Evolutionary conservation across 75 land plant genomes (phyloP).

Genomic region (Picea sitchensis): DNA sequence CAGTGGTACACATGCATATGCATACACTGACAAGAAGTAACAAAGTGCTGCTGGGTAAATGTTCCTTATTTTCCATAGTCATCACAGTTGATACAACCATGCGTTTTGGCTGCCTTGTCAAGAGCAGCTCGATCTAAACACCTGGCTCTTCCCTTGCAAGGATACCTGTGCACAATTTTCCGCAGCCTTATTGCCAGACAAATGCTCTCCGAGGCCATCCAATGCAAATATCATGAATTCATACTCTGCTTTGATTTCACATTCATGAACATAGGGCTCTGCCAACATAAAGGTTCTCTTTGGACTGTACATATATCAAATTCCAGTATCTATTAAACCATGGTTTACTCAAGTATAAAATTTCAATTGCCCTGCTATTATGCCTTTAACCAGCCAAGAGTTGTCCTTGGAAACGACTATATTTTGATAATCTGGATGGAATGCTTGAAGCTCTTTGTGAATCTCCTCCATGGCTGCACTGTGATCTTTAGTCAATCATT

Average conservation of each 20-base stretch:
- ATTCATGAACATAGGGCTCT: conserved; percentile 13
- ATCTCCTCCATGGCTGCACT: too few relatives aligned
- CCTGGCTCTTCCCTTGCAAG: conserved; percentile 13
- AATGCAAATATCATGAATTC: conserved; percentile 20
- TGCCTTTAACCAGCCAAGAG: too few relatives aligned
- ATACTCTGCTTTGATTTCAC: neutral
- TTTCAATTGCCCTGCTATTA: conserved; percentile 12
- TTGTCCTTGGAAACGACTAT: too few relatives aligned
- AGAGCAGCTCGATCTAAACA: conserved; percentile 10
- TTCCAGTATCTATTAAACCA: conserved; percentile 8
- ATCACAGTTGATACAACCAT: conserved; percentile 8
- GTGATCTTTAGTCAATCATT: too few relatives aligned
- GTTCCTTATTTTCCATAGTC: conserved; percentile 1
- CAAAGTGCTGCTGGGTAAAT: too few relatives aligned
- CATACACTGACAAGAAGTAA: too few relatives aligned
- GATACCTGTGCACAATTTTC: conserved; percentile 15
- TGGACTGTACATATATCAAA: neutral
- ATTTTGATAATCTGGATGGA: too few relatives aligned
- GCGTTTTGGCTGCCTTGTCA: conserved; percentile 14
- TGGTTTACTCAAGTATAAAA: conserved; percentile 19
- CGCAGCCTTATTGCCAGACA: conserved; percentile 16
- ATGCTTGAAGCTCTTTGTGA: too few relatives aligned
- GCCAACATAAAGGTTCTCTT: conserved; percentile 12
- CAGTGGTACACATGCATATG: too few relatives aligned
- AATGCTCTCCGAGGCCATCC: conserved; percentile 16